Evolutionary conservation across 352 stramenopile genomes (phyloP).

Genomic region (Chrysophaeum taylorii): DNA sequence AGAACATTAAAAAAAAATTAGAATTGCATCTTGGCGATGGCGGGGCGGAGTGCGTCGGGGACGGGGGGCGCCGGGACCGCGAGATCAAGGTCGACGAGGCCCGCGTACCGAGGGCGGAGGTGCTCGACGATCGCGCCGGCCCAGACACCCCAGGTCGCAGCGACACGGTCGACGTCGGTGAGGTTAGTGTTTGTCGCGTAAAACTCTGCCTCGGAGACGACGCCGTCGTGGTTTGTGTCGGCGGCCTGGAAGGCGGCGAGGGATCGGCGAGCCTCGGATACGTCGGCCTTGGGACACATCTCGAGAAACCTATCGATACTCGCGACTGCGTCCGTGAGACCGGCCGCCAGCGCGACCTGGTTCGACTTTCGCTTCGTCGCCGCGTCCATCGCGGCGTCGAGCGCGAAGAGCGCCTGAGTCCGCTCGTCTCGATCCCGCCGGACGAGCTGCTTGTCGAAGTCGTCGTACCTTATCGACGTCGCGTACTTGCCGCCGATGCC

Average conservation of each 20-base stretch:
- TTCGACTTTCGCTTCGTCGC: background rate
- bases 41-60: background rate
- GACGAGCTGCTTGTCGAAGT: slow-evolving; percentile 4
- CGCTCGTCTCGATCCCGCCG: background rate
- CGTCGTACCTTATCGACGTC: background rate
- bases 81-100: background rate
- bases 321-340: background rate
- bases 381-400: background rate
- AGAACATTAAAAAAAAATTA: background rate
- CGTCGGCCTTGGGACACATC: background rate
- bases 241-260: background rate
- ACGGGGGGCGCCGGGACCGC: background rate
- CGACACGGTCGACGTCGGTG: background rate
- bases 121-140: background rate
- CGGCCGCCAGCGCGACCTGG: background rate
- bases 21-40: background rate
- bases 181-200: background rate
- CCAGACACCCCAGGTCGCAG: slow-evolving; percentile 8
- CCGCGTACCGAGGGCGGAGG: background rate
- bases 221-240: background rate
- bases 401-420: background rate
- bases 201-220: background rate
- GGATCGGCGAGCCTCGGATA: background rate
- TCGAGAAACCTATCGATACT: background rate
- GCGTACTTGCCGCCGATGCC: slow-evolving; percentile 8